Conservation (phyloP, 106 monocot species). For the Chionographis japonica region DNA sequence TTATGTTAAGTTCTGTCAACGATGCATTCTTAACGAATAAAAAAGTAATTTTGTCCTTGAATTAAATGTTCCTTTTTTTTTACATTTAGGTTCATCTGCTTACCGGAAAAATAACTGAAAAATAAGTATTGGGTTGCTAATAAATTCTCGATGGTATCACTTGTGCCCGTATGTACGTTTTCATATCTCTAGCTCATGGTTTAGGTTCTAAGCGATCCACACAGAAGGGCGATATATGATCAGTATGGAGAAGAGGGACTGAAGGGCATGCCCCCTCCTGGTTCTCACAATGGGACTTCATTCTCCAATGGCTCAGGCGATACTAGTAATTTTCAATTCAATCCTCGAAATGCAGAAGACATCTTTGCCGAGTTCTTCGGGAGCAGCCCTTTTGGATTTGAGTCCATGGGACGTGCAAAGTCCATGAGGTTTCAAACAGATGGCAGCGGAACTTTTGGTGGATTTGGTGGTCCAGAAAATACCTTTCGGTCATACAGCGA, state of each 20-base stretch:
- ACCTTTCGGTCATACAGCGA: conserved; percentile 4
- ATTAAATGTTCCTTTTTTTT: too few species aligned
- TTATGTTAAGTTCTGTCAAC: too few species aligned
- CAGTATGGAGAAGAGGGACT: conserved; percentile 58
- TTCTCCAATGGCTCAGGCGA: conserved; percentile 19
- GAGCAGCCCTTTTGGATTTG: conserved; percentile 39
- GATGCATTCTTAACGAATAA: too few species aligned
- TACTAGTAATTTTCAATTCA: conserved; percentile 42
- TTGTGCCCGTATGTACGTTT: background rate
- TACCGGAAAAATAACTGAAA: background rate
- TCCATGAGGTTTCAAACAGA: conserved; percentile 51
- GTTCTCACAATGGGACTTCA: conserved; percentile 36
- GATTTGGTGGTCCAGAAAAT: conserved; percentile 18
- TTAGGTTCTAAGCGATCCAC: conserved; percentile 45
- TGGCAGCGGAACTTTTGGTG: conserved; percentile 36
- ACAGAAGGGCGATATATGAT: conserved; percentile 57
- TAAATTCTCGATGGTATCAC: background rate
- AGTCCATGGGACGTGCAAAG: conserved; percentile 32
- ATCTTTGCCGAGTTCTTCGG: conserved; percentile 72
- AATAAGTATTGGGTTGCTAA: background rate
- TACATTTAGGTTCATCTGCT: too few species aligned
- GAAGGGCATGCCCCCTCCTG: conserved; percentile 52
- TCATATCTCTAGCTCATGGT: background rate
- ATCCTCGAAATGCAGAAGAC: conserved; percentile 61
- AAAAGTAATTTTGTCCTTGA: too few species aligned